Evolutionary conservation across 2,329 filamentous ascomycete genomes (phyloP).

Genomic region (Phyllosticta citriasiana): DNA sequence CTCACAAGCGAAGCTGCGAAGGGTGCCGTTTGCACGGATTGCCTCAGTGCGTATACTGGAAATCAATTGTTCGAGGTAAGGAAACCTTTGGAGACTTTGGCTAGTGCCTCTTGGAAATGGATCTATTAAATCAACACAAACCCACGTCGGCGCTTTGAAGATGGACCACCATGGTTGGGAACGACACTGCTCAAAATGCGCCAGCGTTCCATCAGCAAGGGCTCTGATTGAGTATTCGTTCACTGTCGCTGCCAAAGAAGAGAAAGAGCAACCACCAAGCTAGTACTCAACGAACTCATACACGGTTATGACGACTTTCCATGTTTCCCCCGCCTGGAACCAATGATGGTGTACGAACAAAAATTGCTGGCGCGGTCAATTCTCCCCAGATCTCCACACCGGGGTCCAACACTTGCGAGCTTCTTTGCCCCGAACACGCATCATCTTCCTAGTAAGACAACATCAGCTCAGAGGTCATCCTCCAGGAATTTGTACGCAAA

Average conservation of each 20-base stretch:
- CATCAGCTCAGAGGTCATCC: conserved; percentile 59
- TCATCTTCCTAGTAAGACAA: background rate
- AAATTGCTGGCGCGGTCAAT: background rate
- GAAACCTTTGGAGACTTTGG: too few species aligned
- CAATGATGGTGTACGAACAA: background rate
- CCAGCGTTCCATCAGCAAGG: background rate
- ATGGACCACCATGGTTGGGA: background rate
- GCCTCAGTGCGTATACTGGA: too few species aligned
- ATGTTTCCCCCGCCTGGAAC: background rate
- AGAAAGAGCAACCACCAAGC: background rate
- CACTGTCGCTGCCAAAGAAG: background rate
- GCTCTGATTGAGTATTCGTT: background rate
- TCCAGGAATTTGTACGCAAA: conserved; percentile 97
- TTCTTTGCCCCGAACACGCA: background rate
- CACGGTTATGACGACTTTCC: background rate
- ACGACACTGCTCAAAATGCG: background rate
- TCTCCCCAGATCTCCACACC: background rate
- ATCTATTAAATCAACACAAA: background rate
- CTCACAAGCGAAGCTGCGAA: too few species aligned
- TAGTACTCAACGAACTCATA: background rate
- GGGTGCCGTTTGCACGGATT: too few species aligned
- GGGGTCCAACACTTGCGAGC: background rate
- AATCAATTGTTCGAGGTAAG: too few species aligned
- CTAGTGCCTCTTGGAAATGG: background rate
- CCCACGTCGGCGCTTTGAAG: too few species aligned